Evolutionary conservation across 176 grass and related monocot genomes (phyloP).

Genomic region (Elaeis guineensis): DNA sequence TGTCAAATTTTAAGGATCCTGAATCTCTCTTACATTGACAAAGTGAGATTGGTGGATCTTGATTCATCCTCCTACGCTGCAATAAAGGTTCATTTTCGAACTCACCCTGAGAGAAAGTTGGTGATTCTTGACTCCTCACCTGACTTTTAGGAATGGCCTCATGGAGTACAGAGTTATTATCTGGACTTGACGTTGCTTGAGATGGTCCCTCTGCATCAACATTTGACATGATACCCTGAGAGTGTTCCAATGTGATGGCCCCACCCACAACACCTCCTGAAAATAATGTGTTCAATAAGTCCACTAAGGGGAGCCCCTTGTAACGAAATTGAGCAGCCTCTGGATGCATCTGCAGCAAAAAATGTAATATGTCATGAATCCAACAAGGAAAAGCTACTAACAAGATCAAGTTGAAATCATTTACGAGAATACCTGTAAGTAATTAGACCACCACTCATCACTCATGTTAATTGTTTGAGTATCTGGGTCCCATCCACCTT

Average conservation of each 20-base stretch:
- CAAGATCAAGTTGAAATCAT: not conserved
- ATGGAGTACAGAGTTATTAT: not conserved
- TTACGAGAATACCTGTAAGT: not conserved
- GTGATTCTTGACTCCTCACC: too few species aligned
- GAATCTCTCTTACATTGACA: too few species aligned
- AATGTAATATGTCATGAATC: not conserved
- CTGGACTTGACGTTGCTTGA: not conserved
- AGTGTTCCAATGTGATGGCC: not conserved
- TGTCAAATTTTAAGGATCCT: not conserved
- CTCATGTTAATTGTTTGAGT: conserved; percentile 3
- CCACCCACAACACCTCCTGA: not conserved
- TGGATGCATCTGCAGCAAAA: not conserved
- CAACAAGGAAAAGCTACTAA: not conserved
- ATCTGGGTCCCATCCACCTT: not conserved
- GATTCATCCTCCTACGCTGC: too few species aligned
- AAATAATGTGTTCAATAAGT: not conserved
- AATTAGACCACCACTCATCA: not conserved
- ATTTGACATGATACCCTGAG: not conserved
- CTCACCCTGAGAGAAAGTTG: too few species aligned
- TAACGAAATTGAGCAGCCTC: conserved; percentile 3
- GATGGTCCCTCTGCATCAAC: not conserved
- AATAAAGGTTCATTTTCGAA: too few species aligned
- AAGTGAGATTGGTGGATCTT: too few species aligned
- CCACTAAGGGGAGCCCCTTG: not conserved
- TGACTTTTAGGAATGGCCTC: too few species aligned